Conservation (phyloP, 139 green algal species). For the Ostreobium quekettii region DNA sequence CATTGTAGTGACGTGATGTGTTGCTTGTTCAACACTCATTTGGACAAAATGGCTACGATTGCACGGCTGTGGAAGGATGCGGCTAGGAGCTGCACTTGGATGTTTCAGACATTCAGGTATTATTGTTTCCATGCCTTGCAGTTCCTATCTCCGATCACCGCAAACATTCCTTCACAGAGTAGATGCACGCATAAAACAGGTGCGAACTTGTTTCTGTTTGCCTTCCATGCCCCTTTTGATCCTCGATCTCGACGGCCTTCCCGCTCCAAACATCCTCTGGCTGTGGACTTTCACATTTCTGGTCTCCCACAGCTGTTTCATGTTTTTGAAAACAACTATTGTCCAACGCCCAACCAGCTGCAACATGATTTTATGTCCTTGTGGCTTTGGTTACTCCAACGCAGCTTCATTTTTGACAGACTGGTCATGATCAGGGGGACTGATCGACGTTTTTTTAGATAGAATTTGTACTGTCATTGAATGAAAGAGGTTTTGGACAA, state of each 20-base stretch:
- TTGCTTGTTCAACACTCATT: background rate
- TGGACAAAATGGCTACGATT: background rate
- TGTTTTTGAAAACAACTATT: background rate
- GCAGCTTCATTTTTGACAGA: no score
- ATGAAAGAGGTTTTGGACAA: no score
- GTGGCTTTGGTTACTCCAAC: no score
- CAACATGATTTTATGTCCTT: conserved; percentile 1
- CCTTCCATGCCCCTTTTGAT: no score
- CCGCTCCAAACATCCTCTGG: background rate
- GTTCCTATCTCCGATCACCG: conserved; percentile 8
- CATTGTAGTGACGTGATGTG: background rate
- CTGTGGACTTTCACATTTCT: background rate
- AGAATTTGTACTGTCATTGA: no score
- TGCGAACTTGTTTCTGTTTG: no score
- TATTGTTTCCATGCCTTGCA: background rate
- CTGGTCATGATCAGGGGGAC: no score
- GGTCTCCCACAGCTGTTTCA: background rate
- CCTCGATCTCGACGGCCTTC: background rate
- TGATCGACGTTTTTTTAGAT: no score
- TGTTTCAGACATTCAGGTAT: background rate
- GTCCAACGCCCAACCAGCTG: background rate
- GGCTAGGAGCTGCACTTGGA: background rate
- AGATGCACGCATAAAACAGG: conserved; percentile 13
- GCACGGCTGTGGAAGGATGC: background rate
- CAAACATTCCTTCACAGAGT: conserved; percentile 10